Conservation (phyloP, 1,139 yeast species). For the Pichia sp. region DNA sequence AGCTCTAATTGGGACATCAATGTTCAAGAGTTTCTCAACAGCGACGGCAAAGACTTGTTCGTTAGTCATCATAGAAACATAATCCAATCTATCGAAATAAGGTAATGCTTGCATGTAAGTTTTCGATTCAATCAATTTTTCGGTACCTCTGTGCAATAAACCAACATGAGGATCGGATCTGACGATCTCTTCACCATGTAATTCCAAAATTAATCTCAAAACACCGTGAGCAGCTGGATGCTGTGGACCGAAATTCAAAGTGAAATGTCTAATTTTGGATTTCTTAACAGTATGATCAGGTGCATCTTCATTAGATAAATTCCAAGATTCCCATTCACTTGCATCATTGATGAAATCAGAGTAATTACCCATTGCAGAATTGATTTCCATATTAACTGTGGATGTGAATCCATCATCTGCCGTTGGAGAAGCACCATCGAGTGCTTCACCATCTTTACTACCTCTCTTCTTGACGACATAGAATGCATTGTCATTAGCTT, state of each 20-base stretch:
- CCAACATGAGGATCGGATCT: constrained; percentile 90
- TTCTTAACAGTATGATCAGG: constrained; percentile 29
- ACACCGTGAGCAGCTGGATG: constrained; percentile 97
- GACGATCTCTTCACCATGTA: constrained; percentile 83
- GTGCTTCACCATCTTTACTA: constrained; percentile 19
- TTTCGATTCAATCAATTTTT: constrained; percentile 77
- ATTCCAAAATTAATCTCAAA: constrained; percentile 75
- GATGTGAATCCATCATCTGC: constrained; percentile 20
- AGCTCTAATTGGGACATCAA: constrained; percentile 80
- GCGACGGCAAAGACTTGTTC: constrained; percentile 83
- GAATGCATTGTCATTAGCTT: constrained; percentile 24
- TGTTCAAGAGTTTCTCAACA: constrained; percentile 76
- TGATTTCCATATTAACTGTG: constrained; percentile 23
- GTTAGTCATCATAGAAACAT: constrained; percentile 90
- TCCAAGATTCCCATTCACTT: constrained; percentile 28
- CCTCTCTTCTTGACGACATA: constrained; percentile 26
- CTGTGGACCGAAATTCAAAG: constrained; percentile 88
- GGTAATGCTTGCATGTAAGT: constrained; percentile 85
- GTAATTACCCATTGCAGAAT: constrained; percentile 34
- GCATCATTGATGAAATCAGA: constrained; percentile 27
- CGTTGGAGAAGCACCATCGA: constrained; percentile 5
- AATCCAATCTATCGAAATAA: constrained; percentile 82
- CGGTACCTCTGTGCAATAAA: constrained; percentile 88
- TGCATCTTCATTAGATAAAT: constrained; percentile 27
- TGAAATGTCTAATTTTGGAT: constrained; percentile 72